phyloP scores from a whole-genome alignment of 805 yeast genomes.

The Candida insectorum region DNA sequence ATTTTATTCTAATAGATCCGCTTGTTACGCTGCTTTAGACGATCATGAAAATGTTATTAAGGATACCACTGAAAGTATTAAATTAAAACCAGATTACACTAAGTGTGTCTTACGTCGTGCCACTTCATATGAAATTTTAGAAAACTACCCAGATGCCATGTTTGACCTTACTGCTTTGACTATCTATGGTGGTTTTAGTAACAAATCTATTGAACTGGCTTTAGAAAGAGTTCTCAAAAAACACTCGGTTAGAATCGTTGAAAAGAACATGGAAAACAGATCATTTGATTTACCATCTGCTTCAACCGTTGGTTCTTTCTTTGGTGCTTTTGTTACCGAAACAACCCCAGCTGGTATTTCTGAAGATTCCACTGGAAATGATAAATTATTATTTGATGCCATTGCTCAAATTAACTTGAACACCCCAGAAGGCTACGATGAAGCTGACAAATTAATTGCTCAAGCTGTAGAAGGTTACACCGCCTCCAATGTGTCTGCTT shows the following conservation, averaged over 20 bases:
- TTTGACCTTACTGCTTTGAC: constrained; percentile 88
- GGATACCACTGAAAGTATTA: constrained; percentile 83
- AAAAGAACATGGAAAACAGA: constrained; percentile 51
- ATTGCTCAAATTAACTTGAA: constrained; percentile 50
- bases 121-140: constrained; percentile 81
- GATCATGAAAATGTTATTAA: constrained; percentile 81
- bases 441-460: constrained; percentile 54
- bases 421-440: constrained; percentile 57
- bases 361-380: constrained; percentile 57
- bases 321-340: constrained; percentile 76
- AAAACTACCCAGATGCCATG: constrained; percentile 77
- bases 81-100: constrained; percentile 82
- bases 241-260: constrained; percentile 71
- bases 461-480: constrained; percentile 56
- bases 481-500: constrained; percentile 26
- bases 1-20: constrained; percentile 92
- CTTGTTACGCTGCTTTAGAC: constrained; percentile 83
- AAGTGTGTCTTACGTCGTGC: constrained; percentile 94
- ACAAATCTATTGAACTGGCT: constrained; percentile 71
- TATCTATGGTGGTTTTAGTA: constrained; percentile 77
- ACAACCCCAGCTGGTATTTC: constrained; percentile 45
- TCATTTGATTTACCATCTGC: constrained; percentile 71
- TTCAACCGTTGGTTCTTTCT: constrained; percentile 79
- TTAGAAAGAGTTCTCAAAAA: constrained; percentile 84
- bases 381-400: constrained; percentile 62